Base-by-base conservation (phyloP, 2,329 filamentous ascomycete genomes). In the Fusarium praegraminearum region DNA sequence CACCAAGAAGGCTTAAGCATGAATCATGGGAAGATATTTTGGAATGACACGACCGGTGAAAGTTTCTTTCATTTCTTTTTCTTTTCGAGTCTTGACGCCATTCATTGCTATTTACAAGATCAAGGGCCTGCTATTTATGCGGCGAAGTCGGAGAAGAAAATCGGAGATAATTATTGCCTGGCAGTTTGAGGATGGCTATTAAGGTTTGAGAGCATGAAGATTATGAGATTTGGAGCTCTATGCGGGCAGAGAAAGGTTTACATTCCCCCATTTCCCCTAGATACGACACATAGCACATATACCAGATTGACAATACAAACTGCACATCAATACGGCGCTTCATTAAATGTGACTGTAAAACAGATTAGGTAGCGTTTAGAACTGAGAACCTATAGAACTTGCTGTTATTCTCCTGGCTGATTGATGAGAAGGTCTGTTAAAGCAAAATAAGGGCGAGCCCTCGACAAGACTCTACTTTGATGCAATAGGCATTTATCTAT, bases 331-430 rank as follows among this genome's bases (percentile, higher is more conserved):
- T 13, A 24, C 18, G 1, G 16, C 8, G 15, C 7, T 24, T 24
- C 28, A 24, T 20, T 12, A 0, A 13, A 3, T 2, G 15, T 2
- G 15, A 3, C 2, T 18, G 0, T 9, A 7, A 7, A 24, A 33
- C 0, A 16, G 3, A 10, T 0, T 1, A 24, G 3, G 10, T 9
- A 35, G 6, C 9, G 6, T 13, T 33, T 6, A 7, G 22, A 28
- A 32, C 7, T 7, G 20, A 22, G n/a, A 33, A 24, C 10, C 30
- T 20, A 13, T 18, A 3, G 9, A 12, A 10, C 18, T 16, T 18
- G 5, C 5, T 6, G 4, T 18, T 22, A 4, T 32, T 49, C 10
- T 24, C 45, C 12, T 24, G 2, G 3, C 18, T 16, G 16, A 16
- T 40, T 30, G 28, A 30, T 30, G 28, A 5, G 28, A 30, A 12